Evolutionary conservation across 2,329 filamentous ascomycete genomes (phyloP), one percentile per base, ranked within the genome.

Genomic region (Aspergillus sp.): DNA sequence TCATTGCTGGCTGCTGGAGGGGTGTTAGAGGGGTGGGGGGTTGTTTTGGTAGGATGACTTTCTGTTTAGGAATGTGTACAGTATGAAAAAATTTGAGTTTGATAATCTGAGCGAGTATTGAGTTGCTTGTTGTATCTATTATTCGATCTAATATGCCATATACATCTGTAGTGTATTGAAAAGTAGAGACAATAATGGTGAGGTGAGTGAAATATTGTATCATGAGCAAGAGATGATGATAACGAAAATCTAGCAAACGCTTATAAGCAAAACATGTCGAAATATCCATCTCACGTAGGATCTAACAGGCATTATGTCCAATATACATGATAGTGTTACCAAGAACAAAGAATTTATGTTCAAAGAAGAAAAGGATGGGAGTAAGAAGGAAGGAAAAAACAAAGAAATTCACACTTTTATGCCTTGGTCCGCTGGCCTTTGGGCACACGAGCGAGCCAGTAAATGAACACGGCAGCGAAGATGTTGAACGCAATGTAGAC

Each of bases 401-500:
- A 8, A 11, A 32, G 21, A 42, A 15, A 21, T 8, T 25, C 17
- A 38, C 10, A 19, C 15, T 55, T 36, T 36, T 36, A 36, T 13
- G 32, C 57, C 63, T 71, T 68, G 57, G 57, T 67, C 62, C 69
- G 69, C 63, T 55, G 72, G 54, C 68, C 70, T 70, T 79, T 79
- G 3, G 78, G 78, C 3, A 89, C 86, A 13, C 87, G 77, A 68
- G 87, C 84, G 19, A 86, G 65, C 72, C 84, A 91, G 73, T 91
- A 91, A 1, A 87, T 73, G 10, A 80, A 63, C 2, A 90, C 77
- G 0, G 88, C 86, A 2, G 82, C 76, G 41, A 75, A 73, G 41
- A 89, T 81, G 66, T 91, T 89, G 73, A 90, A 89, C 0, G 76
- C 61, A 41, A 91, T 82, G 66, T 84, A 91, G 0, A 80, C 86